A percentile compares a stretch with the other conserved stretches of the same genome.
phyloP scores from a whole-genome alignment of 2,329 filamentous ascomycete genomes.

The Clonostachys byssicola region DNA sequence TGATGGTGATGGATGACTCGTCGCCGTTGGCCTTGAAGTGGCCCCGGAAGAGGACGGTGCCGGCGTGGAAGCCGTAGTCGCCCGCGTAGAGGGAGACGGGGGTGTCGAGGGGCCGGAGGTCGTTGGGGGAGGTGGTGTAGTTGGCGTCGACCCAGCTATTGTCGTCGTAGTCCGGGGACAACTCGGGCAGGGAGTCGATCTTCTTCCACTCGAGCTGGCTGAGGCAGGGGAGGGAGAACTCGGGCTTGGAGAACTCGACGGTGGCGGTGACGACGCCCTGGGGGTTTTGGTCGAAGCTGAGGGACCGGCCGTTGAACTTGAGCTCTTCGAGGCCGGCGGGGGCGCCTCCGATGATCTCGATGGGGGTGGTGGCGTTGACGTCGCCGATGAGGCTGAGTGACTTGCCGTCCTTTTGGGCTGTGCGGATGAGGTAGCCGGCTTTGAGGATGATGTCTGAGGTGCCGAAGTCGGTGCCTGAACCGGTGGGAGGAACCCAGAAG shows the following conservation, averaged over 20 bases:
- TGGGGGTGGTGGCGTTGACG: slow-evolving; percentile 10
- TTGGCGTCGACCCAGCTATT: slow-evolving; percentile 35
- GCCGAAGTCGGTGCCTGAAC: slow-evolving; percentile 5
- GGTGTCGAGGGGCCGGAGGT: slow-evolving; percentile 37
- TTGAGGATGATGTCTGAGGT: slow-evolving; percentile 12
- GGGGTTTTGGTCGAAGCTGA: slow-evolving; percentile 8
- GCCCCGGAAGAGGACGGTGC: slow-evolving; percentile 62
- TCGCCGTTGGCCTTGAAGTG: slow-evolving; percentile 57
- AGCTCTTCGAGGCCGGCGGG: slow-evolving; percentile 6
- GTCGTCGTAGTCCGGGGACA: slow-evolving; percentile 23
- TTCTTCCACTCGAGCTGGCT: slow-evolving; percentile 19
- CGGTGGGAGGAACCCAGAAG: slow-evolving; percentile 12
- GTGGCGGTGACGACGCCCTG: slow-evolving; percentile 9
- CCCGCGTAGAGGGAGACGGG: slow-evolving; percentile 60
- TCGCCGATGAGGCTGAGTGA: slow-evolving; percentile 12
- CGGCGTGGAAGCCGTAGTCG: slow-evolving; percentile 68
- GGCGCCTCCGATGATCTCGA: slow-evolving; percentile 13
- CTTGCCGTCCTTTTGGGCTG: slow-evolving; percentile 5
- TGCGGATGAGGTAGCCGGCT: slow-evolving; percentile 13
- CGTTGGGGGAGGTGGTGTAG: slow-evolving; percentile 18
- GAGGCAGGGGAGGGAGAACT: slow-evolving; percentile 6
- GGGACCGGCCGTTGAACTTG: slow-evolving; percentile 8
- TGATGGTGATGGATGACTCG: slow-evolving; percentile 49
- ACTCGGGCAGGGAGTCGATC: slow-evolving; percentile 13
- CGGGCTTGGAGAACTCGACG: slow-evolving; percentile 7